Base-by-base conservation (phyloP, 1,284 basidiomycete species). In the Sphagnurus paluster region DNA sequence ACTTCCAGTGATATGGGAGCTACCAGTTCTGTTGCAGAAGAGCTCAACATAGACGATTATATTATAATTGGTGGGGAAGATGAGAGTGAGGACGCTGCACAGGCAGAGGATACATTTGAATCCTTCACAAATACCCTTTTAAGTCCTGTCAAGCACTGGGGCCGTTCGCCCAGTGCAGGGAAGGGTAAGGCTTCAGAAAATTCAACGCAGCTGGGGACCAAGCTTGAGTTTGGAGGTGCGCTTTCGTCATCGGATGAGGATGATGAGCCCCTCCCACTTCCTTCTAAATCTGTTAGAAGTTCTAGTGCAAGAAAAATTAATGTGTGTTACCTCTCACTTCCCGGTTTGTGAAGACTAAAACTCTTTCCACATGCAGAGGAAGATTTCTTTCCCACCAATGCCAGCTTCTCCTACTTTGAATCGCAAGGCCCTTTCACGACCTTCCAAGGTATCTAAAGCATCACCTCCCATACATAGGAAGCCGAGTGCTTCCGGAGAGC, bases 391-490 rank as follows among this genome's bases (percentile, higher is more conserved):
- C 48, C 74, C 69, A 3, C 68, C 68, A 13, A 56, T 73, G 9
- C 76, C 77, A 13, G 61, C 67, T 7, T 82, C 81, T n/a, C 81
- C 82, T 5, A 77, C 75, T 9, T 60, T 74, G 34, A 67, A 69
- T 45, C 66, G 66, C 20, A 69, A 66, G 44, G 52, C 59, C 36
- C 54, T 66, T 61, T 53, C 65, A 54, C 48, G 65, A 37, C n/a
- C 52, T 30, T 21, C 41, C 41, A 58, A 65, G 50, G 43, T 51
- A 14, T 47, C 52, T 7, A 55, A 55, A 39, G 41, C 47, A 16
- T 39, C 52, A 45, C 13, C 41, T 7, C 28, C 34, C 21, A n/a
- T n/a, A n/a, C n/a, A n/a, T n/a, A 44, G 38, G 8, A 59, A 60
- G 42, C 46, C 58, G 10, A 41, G 53, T 33, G 50, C 54, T 35